Base-by-base conservation (phyloP, 1,284 basidiomycete genomes). In the Cerioporus squamosus region DNA sequence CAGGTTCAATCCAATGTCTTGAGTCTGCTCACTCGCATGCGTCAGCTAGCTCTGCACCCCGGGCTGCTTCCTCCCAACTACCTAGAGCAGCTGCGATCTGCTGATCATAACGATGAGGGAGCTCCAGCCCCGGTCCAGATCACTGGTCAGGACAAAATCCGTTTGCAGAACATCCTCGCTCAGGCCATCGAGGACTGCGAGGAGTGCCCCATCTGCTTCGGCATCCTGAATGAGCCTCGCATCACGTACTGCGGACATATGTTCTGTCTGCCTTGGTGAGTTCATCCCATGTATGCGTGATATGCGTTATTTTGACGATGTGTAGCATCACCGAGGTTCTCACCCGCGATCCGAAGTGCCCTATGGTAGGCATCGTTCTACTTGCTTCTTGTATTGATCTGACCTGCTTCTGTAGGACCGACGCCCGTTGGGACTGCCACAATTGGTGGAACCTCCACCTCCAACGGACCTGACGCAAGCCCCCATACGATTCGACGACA, bases 201-300 rank as follows among this genome's bases (percentile, higher is more conserved):
- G 74, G 94, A 95, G 70, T 95, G 93, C 66, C 84, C 89, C 3
- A 81, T 95, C 44, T 95, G 93, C 68, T 91, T 93, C 65, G 76
- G 79, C 53, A 73, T 86, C 12, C 68, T 90, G 10, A 78, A 77
- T 14, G 84, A 93, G 33, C 87, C 92, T 1, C 81, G 90, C 45
- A 94, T 95, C 64, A 94, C 93, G 0, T 78, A 80, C 51, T 95
- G 94, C 69, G 77, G 85, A 1, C 94, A 95, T 69, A 75, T 81
- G 55, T 95, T 90, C 74, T 95, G 93, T 69, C 70, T 88, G 64
- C 74, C 81, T 65, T 95, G 86, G 89, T 90, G 66, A 47, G 82
- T 52, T 45, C 36, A 17, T 24, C 20, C 29, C 7, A 51, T 38
- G 31, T 18, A 51, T 18, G 38, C 0, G 10, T 51, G 20, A 38